Evolutionary conservation across 2,329 filamentous ascomycete species (phyloP).

Genomic region (Ophiognomonia clavigignenti-juglandacearum): DNA sequence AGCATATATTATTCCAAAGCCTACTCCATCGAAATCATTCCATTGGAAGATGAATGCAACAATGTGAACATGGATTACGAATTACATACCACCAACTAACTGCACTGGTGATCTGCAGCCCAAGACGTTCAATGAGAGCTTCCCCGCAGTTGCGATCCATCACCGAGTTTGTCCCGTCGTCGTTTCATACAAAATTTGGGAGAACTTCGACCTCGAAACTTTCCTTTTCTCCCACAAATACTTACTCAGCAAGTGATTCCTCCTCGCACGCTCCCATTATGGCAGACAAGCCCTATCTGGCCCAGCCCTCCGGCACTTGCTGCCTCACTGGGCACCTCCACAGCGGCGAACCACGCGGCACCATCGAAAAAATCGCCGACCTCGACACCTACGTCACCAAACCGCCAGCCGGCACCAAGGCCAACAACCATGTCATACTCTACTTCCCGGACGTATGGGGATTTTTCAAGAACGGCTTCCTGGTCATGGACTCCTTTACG

Average conservation of each 20-base stretch:
- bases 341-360: conserved; percentile 30
- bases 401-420: conserved; percentile 17
- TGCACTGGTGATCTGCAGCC: no score
- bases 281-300: conserved; percentile 18
- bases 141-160: no score
- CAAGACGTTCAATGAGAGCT: no score
- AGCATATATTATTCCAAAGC: no score
- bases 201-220: background rate
- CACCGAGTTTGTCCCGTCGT: no score
- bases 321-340: conserved; percentile 35
- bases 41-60: no score
- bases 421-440: conserved; percentile 36
- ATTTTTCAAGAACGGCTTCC: conserved; percentile 34
- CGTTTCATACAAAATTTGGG: no score
- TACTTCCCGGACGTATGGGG: conserved; percentile 43
- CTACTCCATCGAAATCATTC: no score
- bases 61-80: no score
- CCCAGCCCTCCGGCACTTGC: conserved; percentile 31
- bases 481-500: conserved; percentile 41
- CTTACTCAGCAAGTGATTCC: background rate
- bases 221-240: background rate
- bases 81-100: no score
- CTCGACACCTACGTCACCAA: conserved; percentile 33
- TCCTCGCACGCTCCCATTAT: background rate
- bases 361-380: conserved; percentile 26